phyloP scores from a whole-genome alignment of 1,139 yeast genomes.

The Pichia sp. region DNA sequence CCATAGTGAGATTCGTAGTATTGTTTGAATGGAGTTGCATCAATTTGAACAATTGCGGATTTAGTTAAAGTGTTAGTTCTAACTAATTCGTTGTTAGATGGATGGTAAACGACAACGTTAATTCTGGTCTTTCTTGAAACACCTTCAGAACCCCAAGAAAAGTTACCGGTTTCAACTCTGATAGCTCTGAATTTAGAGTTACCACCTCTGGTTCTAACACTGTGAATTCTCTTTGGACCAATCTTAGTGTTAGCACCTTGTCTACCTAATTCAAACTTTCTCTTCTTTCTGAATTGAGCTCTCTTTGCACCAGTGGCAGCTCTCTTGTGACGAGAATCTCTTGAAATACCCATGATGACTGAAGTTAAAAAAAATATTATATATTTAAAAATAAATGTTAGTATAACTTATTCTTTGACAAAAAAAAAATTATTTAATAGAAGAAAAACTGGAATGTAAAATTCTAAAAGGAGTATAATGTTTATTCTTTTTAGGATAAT shows the following conservation, averaged over 20 bases:
- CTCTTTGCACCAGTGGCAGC: slow-evolving; percentile 99
- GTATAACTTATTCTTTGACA: slow-evolving; percentile 1
- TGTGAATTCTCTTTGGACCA: slow-evolving; percentile 97
- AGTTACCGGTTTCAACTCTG: slow-evolving; percentile 99
- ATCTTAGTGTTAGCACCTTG: slow-evolving; percentile 99
- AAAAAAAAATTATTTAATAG: background rate
- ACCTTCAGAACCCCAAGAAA: slow-evolving; percentile 99
- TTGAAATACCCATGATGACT: slow-evolving; percentile 94
- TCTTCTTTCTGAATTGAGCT: slow-evolving; percentile 99
- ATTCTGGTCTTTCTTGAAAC: slow-evolving; percentile 98
- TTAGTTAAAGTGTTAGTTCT: slow-evolving; percentile 99
- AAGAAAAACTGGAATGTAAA: background rate
- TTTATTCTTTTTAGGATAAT: no score
- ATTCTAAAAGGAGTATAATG: no score
- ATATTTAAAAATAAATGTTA: slow-evolving; percentile 3
- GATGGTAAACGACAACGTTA: slow-evolving; percentile 97
- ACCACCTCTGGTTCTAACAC: slow-evolving; percentile 99
- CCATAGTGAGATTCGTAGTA: slow-evolving; percentile 99
- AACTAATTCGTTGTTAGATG: slow-evolving; percentile 98
- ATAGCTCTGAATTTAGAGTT: slow-evolving; percentile 99
- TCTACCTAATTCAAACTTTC: slow-evolving; percentile 99
- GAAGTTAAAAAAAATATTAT: slow-evolving; percentile 3
- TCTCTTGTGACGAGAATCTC: slow-evolving; percentile 99
- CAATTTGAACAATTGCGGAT: slow-evolving; percentile 98
- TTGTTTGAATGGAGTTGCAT: slow-evolving; percentile 99